Base-by-base conservation (phyloP, 192 early-diverging fungal genomes). In the Rhizophlyctis rosea region DNA sequence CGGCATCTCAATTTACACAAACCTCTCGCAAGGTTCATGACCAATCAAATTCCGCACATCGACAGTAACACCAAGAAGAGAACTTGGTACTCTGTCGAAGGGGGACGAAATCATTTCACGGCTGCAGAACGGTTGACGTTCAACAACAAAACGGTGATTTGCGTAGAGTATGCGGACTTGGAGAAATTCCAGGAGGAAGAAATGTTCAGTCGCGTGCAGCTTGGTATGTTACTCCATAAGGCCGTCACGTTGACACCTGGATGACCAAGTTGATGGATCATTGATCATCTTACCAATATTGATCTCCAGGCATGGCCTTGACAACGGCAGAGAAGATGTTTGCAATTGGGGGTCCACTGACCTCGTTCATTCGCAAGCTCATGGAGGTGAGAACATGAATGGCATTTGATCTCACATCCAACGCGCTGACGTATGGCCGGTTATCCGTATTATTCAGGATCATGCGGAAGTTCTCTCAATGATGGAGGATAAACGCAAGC, bases 181-280 rank as follows among this genome's bases (percentile, higher is more conserved):
- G 52, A 27, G 5, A 28, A 24, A 9, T 56, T 51, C n/a, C 65
- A 67, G 2, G 57, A 67, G 34, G 47, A 52, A 29, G 65, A 67
- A 30, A 67, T 67, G 7, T 67, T 67, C 33, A 39, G 57, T 21
- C 21, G 65, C 16, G 65, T 67, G 0, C 65, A 67, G 35, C 49
- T 67, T 1, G 50, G 50, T 3, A 21, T 29, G 28, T 54, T 54
- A 27, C 0, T 13, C n/a, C 9, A 9, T 47, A 13, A n/a, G 39
- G 39, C 39, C 9, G 9, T 9, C 9, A 13, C n/a, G 39, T 47
- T 9, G 39, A 13, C n/a, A n/a, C 9, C 39, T 47, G n/a, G n/a
- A n/a, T n/a, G n/a, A n/a, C n/a, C n/a, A n/a, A n/a, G n/a, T n/a
- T n/a, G n/a, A n/a, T n/a, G n/a, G n/a, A n/a, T n/a, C n/a, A n/a